These are phyloP conservation scores for Colletotrichum godetiae DNA, from an alignment of 2,329 filamentous ascomycete species.

Conservation along the genomic window DNA sequence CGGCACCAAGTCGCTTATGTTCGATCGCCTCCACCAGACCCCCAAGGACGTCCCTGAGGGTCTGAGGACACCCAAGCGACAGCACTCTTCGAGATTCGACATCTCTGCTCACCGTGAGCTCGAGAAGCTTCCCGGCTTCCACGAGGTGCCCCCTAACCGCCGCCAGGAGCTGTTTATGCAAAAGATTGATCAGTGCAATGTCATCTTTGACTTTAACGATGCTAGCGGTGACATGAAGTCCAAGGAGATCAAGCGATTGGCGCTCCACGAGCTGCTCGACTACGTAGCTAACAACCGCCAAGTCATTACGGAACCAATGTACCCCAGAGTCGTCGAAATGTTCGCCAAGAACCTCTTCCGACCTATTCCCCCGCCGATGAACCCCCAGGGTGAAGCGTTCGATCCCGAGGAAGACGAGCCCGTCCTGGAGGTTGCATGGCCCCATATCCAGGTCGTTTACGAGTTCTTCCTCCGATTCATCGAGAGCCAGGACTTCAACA, in stretches of 20 bases:
- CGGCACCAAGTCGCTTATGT: slow-evolving; percentile 88
- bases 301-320: slow-evolving; percentile 99
- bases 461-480: slow-evolving; percentile 99
- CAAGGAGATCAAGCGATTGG: slow-evolving; percentile 98
- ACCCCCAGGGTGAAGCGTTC: slow-evolving; percentile 97
- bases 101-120: slow-evolving; percentile 97
- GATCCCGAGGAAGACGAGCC: slow-evolving; percentile 99
- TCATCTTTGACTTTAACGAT: slow-evolving; percentile 99
- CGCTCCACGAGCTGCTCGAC: slow-evolving; percentile 94
- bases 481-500: slow-evolving; percentile 99
- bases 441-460: slow-evolving; percentile 98
- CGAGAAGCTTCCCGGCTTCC: slow-evolving; percentile 97
- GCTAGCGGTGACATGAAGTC: slow-evolving; percentile 99
- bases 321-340: slow-evolving; percentile 98
- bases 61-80: slow-evolving; percentile 92
- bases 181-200: slow-evolving; percentile 99
- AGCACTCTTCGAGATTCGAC: slow-evolving; percentile 97
- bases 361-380: slow-evolving; percentile 95
- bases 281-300: slow-evolving; percentile 99
- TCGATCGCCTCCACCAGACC: slow-evolving; percentile 89
- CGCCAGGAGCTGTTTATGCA: slow-evolving; percentile 99
- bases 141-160: slow-evolving; percentile 94
- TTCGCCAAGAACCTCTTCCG: slow-evolving; percentile 99
- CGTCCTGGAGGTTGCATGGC: slow-evolving; percentile 97
- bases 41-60: slow-evolving; percentile 98